Percentiles rank a stretch among this genome's conserved stretches.
Conservation (phyloP, 75 land plant species). For the Cryptomeria japonica region DNA sequence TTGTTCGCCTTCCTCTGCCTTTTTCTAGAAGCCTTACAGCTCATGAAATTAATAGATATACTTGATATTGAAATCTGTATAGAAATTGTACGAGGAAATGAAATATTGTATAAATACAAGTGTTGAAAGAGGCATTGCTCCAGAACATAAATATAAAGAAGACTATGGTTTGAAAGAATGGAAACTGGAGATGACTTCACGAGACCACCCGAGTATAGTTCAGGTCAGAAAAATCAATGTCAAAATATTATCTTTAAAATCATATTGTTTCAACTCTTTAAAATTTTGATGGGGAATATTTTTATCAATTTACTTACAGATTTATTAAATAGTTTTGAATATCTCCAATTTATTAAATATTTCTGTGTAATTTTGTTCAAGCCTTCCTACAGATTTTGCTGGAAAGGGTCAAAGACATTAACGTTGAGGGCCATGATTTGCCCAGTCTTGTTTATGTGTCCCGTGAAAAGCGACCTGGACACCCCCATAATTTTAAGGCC, state of each 20-base stretch:
- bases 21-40: no score
- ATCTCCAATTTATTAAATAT: no score
- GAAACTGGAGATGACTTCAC: background rate
- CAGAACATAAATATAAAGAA: conserved; percentile 3
- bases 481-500: conserved; percentile 53
- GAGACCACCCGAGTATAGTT: conserved; percentile 18
- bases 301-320: no score
- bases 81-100: conserved; percentile 17
- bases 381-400: conserved; percentile 29
- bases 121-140: background rate
- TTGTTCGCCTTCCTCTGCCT: no score
- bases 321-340: no score
- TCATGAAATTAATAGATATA: background rate
- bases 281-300: no score
- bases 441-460: conserved; percentile 47
- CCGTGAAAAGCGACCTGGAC: conserved; percentile 31
- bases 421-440: conserved; percentile 21
- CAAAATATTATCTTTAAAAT: no score
- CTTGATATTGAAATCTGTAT: background rate
- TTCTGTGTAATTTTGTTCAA: no score
- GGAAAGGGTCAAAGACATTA: conserved; percentile 28
- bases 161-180: conserved; percentile 17
- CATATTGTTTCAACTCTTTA: no score
- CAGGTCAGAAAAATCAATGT: background rate
- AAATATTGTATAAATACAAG: conserved; percentile 2